Percentiles rank a stretch among this genome's conserved stretches.
Conservation (phyloP, 768 basidiomycete genomes). For the Boletus patriciae region DNA sequence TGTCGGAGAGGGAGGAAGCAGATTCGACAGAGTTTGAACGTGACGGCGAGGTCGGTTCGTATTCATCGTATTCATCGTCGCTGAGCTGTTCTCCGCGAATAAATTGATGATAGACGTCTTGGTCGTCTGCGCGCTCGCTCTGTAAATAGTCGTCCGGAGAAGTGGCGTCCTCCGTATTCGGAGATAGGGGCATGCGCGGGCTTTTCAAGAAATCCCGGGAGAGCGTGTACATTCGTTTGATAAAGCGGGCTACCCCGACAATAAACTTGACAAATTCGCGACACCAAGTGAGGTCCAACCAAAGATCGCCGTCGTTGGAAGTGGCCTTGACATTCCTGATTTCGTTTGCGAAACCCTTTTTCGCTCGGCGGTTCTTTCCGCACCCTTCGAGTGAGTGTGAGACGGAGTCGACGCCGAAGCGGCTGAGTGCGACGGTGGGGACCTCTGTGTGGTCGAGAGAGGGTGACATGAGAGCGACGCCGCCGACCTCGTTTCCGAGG, state of each 20-base stretch:
- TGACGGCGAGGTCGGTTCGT: slow-evolving; percentile 25
- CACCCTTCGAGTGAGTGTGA: slow-evolving; percentile 29
- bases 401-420: slow-evolving; percentile 43
- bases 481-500: slow-evolving; percentile 71
- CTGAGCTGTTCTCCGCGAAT: slow-evolving; percentile 56
- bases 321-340: slow-evolving; percentile 42
- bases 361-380: slow-evolving; percentile 23
- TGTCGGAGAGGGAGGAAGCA: slow-evolving; percentile 27
- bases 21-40: slow-evolving; percentile 22
- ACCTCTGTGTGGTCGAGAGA: slow-evolving; percentile 22
- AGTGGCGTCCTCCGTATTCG: slow-evolving; percentile 6
- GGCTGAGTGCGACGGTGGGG: slow-evolving; percentile 41
- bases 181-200: slow-evolving; percentile 10
- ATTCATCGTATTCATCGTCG: slow-evolving; percentile 50
- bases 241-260: slow-evolving; percentile 29
- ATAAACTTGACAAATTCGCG: slow-evolving; percentile 39
- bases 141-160: slow-evolving; percentile 7
- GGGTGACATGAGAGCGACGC: slow-evolving; percentile 37
- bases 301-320: slow-evolving; percentile 38
- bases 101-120: slow-evolving; percentile 54
- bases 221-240: slow-evolving; percentile 21
- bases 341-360: slow-evolving; percentile 51
- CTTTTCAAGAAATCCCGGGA: slow-evolving; percentile 20
- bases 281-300: slow-evolving; percentile 42
- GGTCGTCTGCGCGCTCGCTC: slow-evolving; percentile 29